Base-by-base conservation (phyloP, 768 basidiomycete species). In the Trametes meyenii region DNA sequence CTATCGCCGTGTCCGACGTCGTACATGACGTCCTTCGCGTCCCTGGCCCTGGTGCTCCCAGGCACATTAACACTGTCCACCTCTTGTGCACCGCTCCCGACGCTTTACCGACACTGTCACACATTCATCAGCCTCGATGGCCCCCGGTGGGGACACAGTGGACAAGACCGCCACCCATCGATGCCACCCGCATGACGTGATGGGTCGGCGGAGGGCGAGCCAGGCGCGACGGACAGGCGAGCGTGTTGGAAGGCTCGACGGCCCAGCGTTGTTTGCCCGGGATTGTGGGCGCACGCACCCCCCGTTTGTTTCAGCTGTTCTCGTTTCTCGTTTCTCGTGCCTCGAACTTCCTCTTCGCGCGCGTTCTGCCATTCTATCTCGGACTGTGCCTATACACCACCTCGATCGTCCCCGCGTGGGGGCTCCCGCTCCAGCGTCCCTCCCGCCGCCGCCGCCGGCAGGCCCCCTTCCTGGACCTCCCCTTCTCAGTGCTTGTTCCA, bases 31-130 rank as follows among this genome's bases (percentile, higher is more conserved):
- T 13, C 6, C 35, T 39, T 17, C 46, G 16, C 38, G 56, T 57
- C 56, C 56, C 56, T 57, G 56, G 23, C 39, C 56, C 56, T 57
- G 56, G 56, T 8, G 17, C 46, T 36, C 46, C 29, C 33, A 50
- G 50, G 50, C 50, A 50, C 48, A 23, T n/a, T n/a, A n/a, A 14
- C 21, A 24, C 45, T 33, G 29, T 33, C 29, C 40, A 44, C 43
- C n/a, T 21, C 43, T 17, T 35, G 24, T 14, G 16, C 17, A 2
- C 17, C 42, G 23, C 52, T 24, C 23, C 52, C 52, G 52, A 54
- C 40, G 24, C 52, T 54, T 33, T 54, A 23, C 52, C 40, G 52
- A 43, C 38, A 24, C 39, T 7, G 38, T 24, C 26, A 19, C 29
- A 17, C 24, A 8, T 10, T 26, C 33, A 16, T 13, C 19, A 44